Evolutionary conservation across 805 yeast species (phyloP).

Genomic region (Henningerozyma blattae): DNA sequence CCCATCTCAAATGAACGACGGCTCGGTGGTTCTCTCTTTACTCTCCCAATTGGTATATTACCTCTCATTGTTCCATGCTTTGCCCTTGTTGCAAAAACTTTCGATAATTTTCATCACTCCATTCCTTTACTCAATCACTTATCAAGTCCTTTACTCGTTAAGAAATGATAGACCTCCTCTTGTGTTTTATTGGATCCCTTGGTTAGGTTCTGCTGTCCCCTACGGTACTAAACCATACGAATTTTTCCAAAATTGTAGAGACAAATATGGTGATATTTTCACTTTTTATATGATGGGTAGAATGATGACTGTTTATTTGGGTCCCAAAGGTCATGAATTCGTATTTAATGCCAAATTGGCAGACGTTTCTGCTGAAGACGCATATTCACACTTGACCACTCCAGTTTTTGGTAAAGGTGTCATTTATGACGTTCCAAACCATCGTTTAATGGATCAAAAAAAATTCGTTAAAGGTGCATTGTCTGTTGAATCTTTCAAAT

Average conservation of each 20-base stretch:
- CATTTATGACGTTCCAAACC: conserved; percentile 91
- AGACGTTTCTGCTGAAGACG: conserved; percentile 93
- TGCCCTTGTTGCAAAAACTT: conserved; percentile 27
- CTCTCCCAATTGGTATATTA: no score
- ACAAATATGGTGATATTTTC: conserved; percentile 85
- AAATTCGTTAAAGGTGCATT: conserved; percentile 88
- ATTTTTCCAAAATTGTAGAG: conserved; percentile 68
- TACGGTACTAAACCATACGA: conserved; percentile 93
- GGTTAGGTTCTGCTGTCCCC: conserved; percentile 83
- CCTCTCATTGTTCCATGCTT: conserved; percentile 14
- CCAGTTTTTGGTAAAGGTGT: conserved; percentile 98
- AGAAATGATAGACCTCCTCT: conserved; percentile 79
- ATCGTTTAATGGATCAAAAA: conserved; percentile 94
- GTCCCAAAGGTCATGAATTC: conserved; percentile 97
- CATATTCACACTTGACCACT: conserved; percentile 94
- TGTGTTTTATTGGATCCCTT: conserved; percentile 87
- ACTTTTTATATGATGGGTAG: conserved; percentile 83
- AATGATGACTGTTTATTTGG: conserved; percentile 89
- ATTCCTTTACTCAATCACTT: conserved; percentile 48
- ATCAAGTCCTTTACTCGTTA: conserved; percentile 60
- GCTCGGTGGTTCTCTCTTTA: no score
- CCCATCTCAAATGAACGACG: no score
- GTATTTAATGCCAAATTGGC: conserved; percentile 80
- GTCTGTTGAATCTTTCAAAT: conserved; percentile 70
- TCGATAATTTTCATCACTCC: conserved; percentile 33